Evolutionary conservation across 2,329 filamentous ascomycete genomes (phyloP), one percentile per base, ranked within the genome.

Genomic region (Laburnicola sp.): DNA sequence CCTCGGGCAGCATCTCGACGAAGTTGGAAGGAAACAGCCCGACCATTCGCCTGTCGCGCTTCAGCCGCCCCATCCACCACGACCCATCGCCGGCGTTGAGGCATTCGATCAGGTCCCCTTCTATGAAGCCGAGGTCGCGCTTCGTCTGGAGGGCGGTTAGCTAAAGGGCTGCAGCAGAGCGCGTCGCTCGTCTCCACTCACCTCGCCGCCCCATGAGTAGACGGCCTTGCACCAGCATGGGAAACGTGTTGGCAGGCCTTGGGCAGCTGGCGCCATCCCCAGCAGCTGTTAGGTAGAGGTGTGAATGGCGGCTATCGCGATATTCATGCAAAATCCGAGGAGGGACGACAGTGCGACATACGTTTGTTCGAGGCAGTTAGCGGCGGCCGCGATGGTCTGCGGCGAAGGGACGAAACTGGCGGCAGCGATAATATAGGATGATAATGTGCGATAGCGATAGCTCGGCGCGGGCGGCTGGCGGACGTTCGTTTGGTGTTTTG

Each of bases 21-120:
- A 99, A 99, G 76, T 99, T 99, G 66, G 92, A 97, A 0, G 94
- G 94, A 68, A 99, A 99, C 21, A 94, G 80, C 47, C 94, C 94
- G 65, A 97, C 87, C 66, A 93, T 91, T 67, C 92, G 86, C 72
- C 89, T 87, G 75, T 99, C 94, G 63, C 94, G 85, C 69, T 87
- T 89, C 69, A 99, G 76, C 57, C 93, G 85, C 41, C 94, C 94
- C 76, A 92, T 96, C 94, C 94, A 99, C 94, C 94, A 99, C 40
- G 90, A 92, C 45, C 94, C 94, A 76, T 99, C 94, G 57, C 94
- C 94, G 21, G 94, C 94, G 72, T 99, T 99, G 46, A 99, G 81
- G 69, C 93, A 97, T 82, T 99, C 94, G 72, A 99, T 99, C 60
- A 99, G 76, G 75, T 99, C 94, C 58, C 94, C 94, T 74, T 99